These are phyloP conservation scores for Delphinella strobiligena DNA, from an alignment of 2,329 filamentous ascomycete species.

Conservation along the genomic window DNA sequence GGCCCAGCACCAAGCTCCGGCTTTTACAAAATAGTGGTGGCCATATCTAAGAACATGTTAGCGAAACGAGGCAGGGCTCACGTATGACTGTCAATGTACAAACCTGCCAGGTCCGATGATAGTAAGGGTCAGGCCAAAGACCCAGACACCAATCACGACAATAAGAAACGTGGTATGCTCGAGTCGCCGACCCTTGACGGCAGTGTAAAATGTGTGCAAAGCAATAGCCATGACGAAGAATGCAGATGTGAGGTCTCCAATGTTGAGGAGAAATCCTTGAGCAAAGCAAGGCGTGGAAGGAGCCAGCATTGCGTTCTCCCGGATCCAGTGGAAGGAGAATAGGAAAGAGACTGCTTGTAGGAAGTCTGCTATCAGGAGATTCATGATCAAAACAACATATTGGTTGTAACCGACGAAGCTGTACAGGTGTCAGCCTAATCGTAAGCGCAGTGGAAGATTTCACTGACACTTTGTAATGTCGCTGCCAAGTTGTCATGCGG, in stretches of 20 bases:
- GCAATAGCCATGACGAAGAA: constrained; percentile 56
- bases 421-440: constrained; percentile 7
- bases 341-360: constrained; percentile 54
- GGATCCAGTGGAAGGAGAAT: constrained; percentile 49
- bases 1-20: constrained; percentile 58
- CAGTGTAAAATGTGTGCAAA: constrained; percentile 51
- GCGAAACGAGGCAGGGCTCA: constrained; percentile 16
- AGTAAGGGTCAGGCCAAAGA: constrained; percentile 46
- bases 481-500: constrained; percentile 17
- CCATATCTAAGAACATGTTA: constrained; percentile 8
- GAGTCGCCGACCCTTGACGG: constrained; percentile 46
- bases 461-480: constrained; percentile 15
- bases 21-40: constrained; percentile 46
- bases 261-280: constrained; percentile 56
- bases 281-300: constrained; percentile 44
- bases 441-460: constrained; percentile 2
- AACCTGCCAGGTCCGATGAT: constrained; percentile 34
- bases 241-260: constrained; percentile 53
- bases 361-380: constrained; percentile 55
- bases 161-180: constrained; percentile 40
- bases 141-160: constrained; percentile 41
- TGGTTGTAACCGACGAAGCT: constrained; percentile 39
- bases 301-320: constrained; percentile 41
- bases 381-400: constrained; percentile 57
- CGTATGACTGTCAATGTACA: constrained; percentile 17